These are phyloP conservation scores for Vaccinium corymbosum DNA, from an alignment of 148 eudicot genomes.

Conservation along the genomic window DNA sequence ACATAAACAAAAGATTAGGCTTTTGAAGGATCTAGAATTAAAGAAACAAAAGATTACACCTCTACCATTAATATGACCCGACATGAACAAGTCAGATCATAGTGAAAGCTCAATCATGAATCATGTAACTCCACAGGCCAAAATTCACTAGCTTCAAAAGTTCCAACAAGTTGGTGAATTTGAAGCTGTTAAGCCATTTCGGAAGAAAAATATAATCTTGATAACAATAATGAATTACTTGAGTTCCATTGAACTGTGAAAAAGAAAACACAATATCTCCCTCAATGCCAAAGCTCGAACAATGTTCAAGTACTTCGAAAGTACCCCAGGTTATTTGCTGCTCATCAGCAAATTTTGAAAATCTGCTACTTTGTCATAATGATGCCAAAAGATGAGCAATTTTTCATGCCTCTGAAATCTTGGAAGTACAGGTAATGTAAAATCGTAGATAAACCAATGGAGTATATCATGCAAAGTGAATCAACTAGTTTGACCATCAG, in stretches of 20 bases:
- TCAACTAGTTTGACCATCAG: neutral
- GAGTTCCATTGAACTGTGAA: neutral
- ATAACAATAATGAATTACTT: neutral
- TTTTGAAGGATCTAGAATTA: neutral
- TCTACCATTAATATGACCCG: neutral
- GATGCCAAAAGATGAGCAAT: neutral
- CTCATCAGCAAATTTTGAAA: neutral
- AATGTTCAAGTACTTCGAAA: neutral
- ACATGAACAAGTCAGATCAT: neutral
- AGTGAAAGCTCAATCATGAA: neutral
- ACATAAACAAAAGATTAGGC: slow-evolving; percentile 20
- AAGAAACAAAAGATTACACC: neutral
- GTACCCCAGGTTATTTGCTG: neutral
- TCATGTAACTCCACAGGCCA: neutral
- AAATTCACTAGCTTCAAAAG: neutral
- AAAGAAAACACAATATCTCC: neutral
- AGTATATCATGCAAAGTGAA: neutral
- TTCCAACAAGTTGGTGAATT: neutral
- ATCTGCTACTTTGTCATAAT: neutral
- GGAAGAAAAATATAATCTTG: neutral
- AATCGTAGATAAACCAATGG: neutral
- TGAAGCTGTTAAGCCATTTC: neutral
- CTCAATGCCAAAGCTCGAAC: neutral
- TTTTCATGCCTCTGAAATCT: neutral
- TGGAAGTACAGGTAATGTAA: neutral